phyloP scores from a whole-genome alignment of 805 yeast genomes.

The Hemisphaericaspora nanyangensis region DNA sequence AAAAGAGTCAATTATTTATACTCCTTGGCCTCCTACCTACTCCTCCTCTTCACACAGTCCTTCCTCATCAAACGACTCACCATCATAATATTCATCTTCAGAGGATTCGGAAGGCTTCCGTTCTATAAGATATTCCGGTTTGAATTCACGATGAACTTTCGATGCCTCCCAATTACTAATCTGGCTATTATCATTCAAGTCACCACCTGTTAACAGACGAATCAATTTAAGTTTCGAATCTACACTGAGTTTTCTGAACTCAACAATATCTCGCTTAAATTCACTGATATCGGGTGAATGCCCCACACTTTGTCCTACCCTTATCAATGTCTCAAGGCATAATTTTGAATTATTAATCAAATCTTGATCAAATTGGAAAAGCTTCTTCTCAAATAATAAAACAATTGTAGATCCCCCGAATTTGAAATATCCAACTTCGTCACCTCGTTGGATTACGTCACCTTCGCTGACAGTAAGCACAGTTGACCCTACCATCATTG shows the following conservation, averaged over 20 bases:
- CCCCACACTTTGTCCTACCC: conserved; percentile 92
- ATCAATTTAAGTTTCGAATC: conserved; percentile 48
- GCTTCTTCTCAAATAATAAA: conserved; percentile 51
- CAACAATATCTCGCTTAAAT: conserved; percentile 43
- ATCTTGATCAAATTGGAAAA: conserved; percentile 68
- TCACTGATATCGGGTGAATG: conserved; percentile 55
- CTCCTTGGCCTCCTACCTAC: no score
- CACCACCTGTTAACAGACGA: conserved; percentile 57
- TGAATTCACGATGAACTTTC: no score
- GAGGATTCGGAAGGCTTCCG: no score
- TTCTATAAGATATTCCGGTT: no score
- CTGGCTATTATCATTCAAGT: conserved; percentile 25
- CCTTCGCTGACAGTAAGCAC: conserved; percentile 65
- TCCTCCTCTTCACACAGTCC: conserved; percentile 10
- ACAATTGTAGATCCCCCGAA: conserved; percentile 93
- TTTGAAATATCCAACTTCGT: conserved; percentile 90
- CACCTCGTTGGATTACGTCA: conserved; percentile 57
- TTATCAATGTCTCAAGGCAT: conserved; percentile 74
- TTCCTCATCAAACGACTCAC: conserved; percentile 14
- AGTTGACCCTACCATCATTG: conserved; percentile 98
- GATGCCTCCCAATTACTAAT: conserved; percentile 37
- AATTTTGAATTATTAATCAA: conserved; percentile 61
- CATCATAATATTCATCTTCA: no score
- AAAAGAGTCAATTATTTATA: no score
- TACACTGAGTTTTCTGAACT: conserved; percentile 44